These are phyloP conservation scores for Pythium plurisporium DNA, from an alignment of 352 stramenopile species.

Conservation along the genomic window DNA sequence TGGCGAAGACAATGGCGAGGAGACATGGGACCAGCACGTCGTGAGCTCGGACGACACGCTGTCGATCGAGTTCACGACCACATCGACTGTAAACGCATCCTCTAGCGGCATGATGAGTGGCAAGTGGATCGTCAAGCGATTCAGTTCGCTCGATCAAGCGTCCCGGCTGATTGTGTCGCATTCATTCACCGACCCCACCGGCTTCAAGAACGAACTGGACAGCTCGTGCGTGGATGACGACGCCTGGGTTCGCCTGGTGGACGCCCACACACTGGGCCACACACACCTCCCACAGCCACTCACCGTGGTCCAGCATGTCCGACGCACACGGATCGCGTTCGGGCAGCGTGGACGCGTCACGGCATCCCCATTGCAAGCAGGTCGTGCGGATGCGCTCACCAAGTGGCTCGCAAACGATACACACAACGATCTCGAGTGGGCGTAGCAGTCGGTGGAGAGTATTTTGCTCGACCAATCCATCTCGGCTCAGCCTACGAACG, in stretches of 20 bases:
- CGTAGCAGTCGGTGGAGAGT: too few species aligned
- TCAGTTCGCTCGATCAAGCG: neutral
- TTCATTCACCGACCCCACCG: slow-evolving; percentile 6
- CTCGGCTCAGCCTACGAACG: too few species aligned
- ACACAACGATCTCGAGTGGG: too few species aligned
- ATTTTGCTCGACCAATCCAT: too few species aligned
- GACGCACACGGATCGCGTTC: slow-evolving; percentile 3
- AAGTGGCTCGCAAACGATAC: too few species aligned
- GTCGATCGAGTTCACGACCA: neutral
- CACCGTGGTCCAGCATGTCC: slow-evolving; percentile 11
- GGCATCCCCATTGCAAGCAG: too few species aligned
- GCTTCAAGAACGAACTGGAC: slow-evolving; percentile 1
- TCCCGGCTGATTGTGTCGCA: neutral
- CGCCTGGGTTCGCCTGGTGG: slow-evolving; percentile 4
- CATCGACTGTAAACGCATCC: neutral
- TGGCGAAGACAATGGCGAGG: neutral
- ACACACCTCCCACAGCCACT: slow-evolving; percentile 1
- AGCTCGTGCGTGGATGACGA: slow-evolving; percentile 8
- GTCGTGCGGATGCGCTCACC: too few species aligned
- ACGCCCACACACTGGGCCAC: neutral
- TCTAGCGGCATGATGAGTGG: neutral
- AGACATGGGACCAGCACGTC: neutral
- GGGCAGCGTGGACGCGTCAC: neutral
- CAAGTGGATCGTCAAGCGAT: slow-evolving; percentile 9
- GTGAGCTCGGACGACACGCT: neutral